phyloP scores from a whole-genome alignment of 73 alveolate genomes.

The Breviolum minutum region DNA sequence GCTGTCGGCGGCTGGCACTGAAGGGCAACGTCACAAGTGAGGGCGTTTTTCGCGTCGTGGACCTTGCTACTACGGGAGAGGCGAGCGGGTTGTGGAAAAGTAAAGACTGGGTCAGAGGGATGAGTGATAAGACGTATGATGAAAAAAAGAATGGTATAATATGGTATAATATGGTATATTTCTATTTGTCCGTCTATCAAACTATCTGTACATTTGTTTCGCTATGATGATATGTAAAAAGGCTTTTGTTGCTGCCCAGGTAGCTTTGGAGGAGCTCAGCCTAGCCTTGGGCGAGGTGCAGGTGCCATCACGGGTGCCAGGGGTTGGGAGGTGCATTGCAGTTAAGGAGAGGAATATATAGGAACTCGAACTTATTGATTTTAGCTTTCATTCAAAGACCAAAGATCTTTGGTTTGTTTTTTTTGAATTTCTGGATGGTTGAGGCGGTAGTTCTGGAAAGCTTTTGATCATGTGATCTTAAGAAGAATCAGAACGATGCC shows the following conservation, averaged over 20 bases:
- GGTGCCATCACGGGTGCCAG: not conserved
- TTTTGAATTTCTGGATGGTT: too few species aligned
- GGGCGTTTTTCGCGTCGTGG: slow-evolving; percentile 48
- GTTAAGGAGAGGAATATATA: not conserved
- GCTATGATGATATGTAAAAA: not conserved
- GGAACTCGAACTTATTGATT: not conserved
- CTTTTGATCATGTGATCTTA: too few species aligned
- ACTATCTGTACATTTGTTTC: too few species aligned
- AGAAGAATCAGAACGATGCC: too few species aligned
- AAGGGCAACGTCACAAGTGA: slow-evolving; percentile 59
- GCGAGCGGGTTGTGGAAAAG: not conserved
- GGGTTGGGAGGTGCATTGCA: not conserved
- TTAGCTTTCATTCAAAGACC: too few species aligned
- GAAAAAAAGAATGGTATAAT: too few species aligned
- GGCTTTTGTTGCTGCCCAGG: not conserved
- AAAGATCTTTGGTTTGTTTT: too few species aligned
- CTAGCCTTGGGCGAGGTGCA: slow-evolving; percentile 62
- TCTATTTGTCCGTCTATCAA: too few species aligned
- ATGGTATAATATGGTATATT: too few species aligned
- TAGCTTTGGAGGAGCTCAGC: slow-evolving; percentile 11
- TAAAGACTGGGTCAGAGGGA: too few species aligned
- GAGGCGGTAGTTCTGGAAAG: too few species aligned
- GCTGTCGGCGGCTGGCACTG: slow-evolving; percentile 66
- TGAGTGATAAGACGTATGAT: too few species aligned
- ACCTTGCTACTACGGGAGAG: slow-evolving; percentile 42